A percentile compares a stretch with the other conserved stretches of the same genome.
phyloP scores from a whole-genome alignment of 2,329 filamentous ascomycete genomes.

The Phaeophleospora eucalypticola region DNA sequence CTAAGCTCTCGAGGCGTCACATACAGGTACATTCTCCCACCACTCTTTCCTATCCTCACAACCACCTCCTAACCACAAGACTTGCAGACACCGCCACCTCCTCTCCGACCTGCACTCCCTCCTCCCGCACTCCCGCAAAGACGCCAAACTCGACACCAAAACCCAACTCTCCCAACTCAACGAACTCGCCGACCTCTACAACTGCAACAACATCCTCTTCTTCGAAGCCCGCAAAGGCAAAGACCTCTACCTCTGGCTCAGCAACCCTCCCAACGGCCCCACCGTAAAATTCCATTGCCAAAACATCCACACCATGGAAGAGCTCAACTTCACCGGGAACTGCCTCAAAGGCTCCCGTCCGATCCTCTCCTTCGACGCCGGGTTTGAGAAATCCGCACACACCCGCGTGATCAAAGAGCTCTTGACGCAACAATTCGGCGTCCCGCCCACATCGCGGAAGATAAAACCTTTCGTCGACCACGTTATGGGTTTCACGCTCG shows the following conservation, averaged over 20 bases:
- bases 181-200: constrained; percentile 73
- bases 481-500: constrained; percentile 85
- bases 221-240: constrained; percentile 93
- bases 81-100: constrained; percentile 80
- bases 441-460: constrained; percentile 81
- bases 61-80: neutral
- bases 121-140: constrained; percentile 87
- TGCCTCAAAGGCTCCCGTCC: constrained; percentile 91
- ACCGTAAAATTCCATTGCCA: constrained; percentile 74
- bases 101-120: constrained; percentile 83
- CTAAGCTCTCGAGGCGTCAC: constrained; percentile 90
- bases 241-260: constrained; percentile 91
- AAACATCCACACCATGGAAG: constrained; percentile 84
- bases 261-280: constrained; percentile 81
- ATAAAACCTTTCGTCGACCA: constrained; percentile 96
- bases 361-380: constrained; percentile 83
- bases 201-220: constrained; percentile 91
- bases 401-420: constrained; percentile 83
- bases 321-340: constrained; percentile 94
- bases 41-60: neutral
- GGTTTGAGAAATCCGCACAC: constrained; percentile 68
- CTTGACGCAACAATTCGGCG: constrained; percentile 84
- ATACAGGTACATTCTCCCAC: constrained; percentile 55
- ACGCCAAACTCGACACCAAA: constrained; percentile 96
- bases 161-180: constrained; percentile 78